These are phyloP conservation scores for Aspergillus bertholletiae DNA, from an alignment of 495 filamentous ascomycete species.

Conservation along the genomic window DNA sequence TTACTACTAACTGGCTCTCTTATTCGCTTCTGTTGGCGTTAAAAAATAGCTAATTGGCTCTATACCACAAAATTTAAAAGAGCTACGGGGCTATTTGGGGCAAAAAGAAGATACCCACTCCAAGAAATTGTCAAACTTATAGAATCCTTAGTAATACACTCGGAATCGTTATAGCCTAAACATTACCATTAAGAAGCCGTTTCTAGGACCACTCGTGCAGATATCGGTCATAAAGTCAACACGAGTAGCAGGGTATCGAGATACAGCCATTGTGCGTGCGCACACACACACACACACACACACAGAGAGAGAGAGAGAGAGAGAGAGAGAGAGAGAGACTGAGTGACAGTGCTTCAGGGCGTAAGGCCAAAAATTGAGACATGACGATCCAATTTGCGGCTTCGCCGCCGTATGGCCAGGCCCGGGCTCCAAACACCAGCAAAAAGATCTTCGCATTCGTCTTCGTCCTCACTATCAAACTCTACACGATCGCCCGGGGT, in stretches of 20 bases:
- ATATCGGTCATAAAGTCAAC: background rate
- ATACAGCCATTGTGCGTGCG: background rate
- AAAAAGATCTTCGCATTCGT: constrained; percentile 94
- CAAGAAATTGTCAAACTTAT: background rate
- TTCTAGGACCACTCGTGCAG: too few relatives aligned
- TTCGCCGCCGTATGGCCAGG: constrained; percentile 60
- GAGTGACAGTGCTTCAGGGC: background rate
- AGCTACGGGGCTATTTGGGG: background rate
- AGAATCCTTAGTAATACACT: background rate
- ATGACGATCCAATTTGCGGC: constrained; percentile 43
- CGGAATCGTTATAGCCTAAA: background rate
- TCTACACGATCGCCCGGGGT: constrained; percentile 45
- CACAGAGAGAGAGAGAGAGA: too few relatives aligned
- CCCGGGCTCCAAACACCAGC: constrained; percentile 77
- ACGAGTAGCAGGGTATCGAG: background rate
- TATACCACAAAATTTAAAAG: background rate
- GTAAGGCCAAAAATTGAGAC: constrained; percentile 25
- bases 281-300: too few relatives aligned
- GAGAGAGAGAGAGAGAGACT: too few relatives aligned
- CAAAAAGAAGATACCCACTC: background rate
- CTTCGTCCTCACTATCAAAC: constrained; percentile 90
- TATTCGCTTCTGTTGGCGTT: too few relatives aligned
- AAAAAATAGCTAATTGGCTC: too few relatives aligned
- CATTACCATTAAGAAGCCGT: background rate
- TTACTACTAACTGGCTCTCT: background rate